A percentile compares a stretch with the other conserved stretches of the same genome.
These are phyloP conservation scores for Pseudogymnoascus destructans DNA, from an alignment of 2,329 filamentous ascomycete genomes.

Conservation along the genomic window DNA sequence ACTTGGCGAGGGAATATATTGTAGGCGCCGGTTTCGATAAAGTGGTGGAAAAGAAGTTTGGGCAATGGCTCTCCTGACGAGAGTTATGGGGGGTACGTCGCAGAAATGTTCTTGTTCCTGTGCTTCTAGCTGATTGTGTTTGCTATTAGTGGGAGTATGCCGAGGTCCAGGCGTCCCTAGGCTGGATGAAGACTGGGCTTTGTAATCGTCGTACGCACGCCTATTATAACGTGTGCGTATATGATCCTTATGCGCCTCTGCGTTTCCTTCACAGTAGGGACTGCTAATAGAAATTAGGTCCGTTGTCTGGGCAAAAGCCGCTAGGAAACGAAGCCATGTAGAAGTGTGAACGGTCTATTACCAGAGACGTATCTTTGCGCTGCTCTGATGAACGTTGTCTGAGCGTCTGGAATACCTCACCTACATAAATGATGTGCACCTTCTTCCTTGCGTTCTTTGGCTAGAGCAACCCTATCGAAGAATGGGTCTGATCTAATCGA, in stretches of 20 bases:
- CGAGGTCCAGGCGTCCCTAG: conserved; percentile 12
- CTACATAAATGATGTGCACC: no score
- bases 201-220: conserved; percentile 15
- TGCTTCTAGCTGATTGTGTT: background rate
- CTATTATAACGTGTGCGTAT: conserved; percentile 16
- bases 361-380: no score
- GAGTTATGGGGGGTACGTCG: conserved; percentile 16
- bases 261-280: background rate
- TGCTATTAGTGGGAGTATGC: conserved; percentile 12
- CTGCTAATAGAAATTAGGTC: background rate
- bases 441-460: no score
- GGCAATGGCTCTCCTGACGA: conserved; percentile 16
- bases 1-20: conserved; percentile 21
- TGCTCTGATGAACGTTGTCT: no score
- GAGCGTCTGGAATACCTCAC: no score
- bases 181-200: conserved; percentile 13
- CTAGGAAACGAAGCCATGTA: background rate
- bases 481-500: no score
- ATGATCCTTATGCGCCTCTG: background rate
- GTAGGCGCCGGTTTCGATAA: background rate
- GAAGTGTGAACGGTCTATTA: background rate
- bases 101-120: background rate
- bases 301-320: background rate
- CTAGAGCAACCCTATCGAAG: no score
- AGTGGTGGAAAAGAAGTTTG: background rate